Base-by-base conservation (phyloP, 176 grass and related monocot genomes). In the Chloris gayana region DNA sequence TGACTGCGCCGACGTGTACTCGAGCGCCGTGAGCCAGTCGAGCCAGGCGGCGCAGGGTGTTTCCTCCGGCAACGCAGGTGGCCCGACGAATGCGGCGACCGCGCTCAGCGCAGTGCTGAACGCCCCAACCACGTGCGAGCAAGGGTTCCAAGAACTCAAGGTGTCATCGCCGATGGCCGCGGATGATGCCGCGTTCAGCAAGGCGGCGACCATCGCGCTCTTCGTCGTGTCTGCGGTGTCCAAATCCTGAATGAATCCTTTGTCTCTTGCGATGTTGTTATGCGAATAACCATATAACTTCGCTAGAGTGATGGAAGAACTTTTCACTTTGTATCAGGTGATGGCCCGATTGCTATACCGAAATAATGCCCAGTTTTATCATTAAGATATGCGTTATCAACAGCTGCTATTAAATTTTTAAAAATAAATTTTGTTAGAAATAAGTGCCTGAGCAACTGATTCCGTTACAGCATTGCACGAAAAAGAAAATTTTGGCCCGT, bases 111-210 rank as follows among this genome's bases (percentile, higher is more conserved):
- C 82, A 25, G 84, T 67, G n/a, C 6, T 59, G 32, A 73, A 76
- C 25, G 89, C 85, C 3, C 63, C 85, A 0, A 51, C 34, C 5
- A 88, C 84, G 11, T 94, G 94, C 67, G 82, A 94, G 69, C 56
- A 86, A 7, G 78, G 84, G 9, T 94, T 97, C 44, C 1, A 37
- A 0, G 82, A 89, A 18, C 67, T 68, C 0, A 18, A 74, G 24
- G 44, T 19, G 37, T 0, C 26, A 0, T 91, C 87, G 19, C 76
- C 82, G 14, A 56, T 93, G 24, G 54, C 34, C 31, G 35, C 18
- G 1, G 82, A 90, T 64, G 80, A 94, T 66, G 21, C 31, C 0
- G 63, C 69, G 70, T 97, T 87, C 76, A 5, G 21, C 14, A 86
- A 69, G 72, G 32, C 84, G 32, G 83, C 80, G 1, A 32, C 73